A percentile compares a stretch with the other conserved stretches of the same genome.
phyloP scores from a whole-genome alignment of 176 grass and related monocot species.

The Avena atlantica region DNA sequence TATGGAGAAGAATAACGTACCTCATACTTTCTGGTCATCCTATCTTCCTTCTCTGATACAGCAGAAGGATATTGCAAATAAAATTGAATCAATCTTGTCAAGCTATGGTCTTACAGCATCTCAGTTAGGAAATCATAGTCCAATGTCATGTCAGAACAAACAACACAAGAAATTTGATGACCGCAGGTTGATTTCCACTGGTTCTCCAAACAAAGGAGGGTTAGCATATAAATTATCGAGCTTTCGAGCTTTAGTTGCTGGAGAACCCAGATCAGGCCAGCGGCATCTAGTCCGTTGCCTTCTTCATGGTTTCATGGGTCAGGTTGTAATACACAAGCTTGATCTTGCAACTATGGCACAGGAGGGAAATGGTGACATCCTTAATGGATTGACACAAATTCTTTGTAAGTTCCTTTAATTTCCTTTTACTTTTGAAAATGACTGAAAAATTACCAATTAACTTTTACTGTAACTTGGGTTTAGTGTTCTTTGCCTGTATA shows the following conservation, averaged over 20 bases:
- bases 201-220: conserved; percentile 52
- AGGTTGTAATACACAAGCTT: conserved; percentile 88
- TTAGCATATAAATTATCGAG: conserved; percentile 62
- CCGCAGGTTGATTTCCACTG: conserved; percentile 50
- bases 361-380: conserved; percentile 90
- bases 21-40: conserved; percentile 58
- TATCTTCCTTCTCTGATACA: conserved; percentile 75
- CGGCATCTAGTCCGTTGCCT: conserved; percentile 77
- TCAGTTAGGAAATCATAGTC: conserved; percentile 56
- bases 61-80: conserved; percentile 61
- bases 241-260: conserved; percentile 87
- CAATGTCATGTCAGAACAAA: conserved; percentile 41
- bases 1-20: conserved; percentile 66
- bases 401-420: conserved; percentile 69
- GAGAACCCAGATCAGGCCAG: conserved; percentile 79
- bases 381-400: conserved; percentile 90
- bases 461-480: neutral
- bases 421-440: conserved; percentile 39
- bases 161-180: conserved; percentile 51
- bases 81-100: conserved; percentile 71
- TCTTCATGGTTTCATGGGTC: conserved; percentile 84
- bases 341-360: conserved; percentile 91
- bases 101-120: conserved; percentile 62
- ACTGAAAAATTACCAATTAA: conserved; percentile 14
- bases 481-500: neutral